Base-by-base conservation (phyloP, 2,329 filamentous ascomycete genomes). In the Fusarium temperatum region DNA sequence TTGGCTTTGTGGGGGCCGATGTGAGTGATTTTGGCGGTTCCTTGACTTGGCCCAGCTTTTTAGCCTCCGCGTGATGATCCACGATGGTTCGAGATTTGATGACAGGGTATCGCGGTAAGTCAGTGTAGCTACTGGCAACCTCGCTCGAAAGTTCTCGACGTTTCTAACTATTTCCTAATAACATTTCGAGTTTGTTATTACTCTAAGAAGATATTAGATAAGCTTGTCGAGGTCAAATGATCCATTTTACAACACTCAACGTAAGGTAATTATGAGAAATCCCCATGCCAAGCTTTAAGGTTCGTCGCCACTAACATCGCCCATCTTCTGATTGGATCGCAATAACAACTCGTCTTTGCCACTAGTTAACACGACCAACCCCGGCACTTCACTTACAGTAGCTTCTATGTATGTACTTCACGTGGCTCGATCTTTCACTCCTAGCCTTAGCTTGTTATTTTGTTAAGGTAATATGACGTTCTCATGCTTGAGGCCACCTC, bases 11-110 rank as follows among this genome's bases (percentile, higher is more conserved):
- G 73, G 70, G 62, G 73, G 50, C 32, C 59, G 30, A 56, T 54
- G 38, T 76, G 76, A 76, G 77, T 76, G 64, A 75, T 77, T 77
- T 76, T 70, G 63, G 75, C 76, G 68, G 63, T 57, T 38, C 35
- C 51, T 54, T 68, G 63, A 36, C 55, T 50, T 58, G 28, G 39
- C 26, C 22, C 36, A 56, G 24, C 35, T 64, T 53, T 53, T 36
- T 62, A 53, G 67, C 58, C 61, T 64, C 62, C 58, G 59, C 55
- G 57, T 72, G 55, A 69, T 56, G 71, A 63, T 62, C 64, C 56
- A 63, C 53, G 65, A 75, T 70, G 64, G 64, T 72, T 74, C 54
- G 65, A 68, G 70, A 68, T 63, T 58, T 24, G 35, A 39, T 35
- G 22, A 63, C 55, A 63, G 56, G 71, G 47, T 60, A 55, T 41